A percentile compares a stretch with the other conserved stretches of the same genome.
Evolutionary conservation across 441 rosid species (phyloP).

Genomic region (Adansonia grandidieri): DNA sequence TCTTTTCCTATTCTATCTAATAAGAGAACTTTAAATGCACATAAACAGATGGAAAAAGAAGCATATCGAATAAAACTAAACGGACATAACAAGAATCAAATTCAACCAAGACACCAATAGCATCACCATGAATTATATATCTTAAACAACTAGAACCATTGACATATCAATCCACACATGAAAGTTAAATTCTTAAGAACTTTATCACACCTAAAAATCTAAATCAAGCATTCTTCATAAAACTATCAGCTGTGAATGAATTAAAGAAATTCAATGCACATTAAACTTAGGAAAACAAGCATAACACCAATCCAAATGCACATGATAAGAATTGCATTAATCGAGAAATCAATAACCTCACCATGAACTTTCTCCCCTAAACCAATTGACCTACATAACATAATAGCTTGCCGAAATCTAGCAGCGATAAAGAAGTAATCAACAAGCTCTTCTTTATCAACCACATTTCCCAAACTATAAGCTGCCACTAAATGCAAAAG

Average conservation of each 20-base stretch:
- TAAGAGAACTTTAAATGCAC: not conserved
- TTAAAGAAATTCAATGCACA: not conserved
- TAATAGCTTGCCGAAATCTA: slow-evolving; percentile 42
- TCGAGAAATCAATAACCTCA: slow-evolving; percentile 31
- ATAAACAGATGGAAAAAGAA: not conserved
- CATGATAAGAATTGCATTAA: slow-evolving; percentile 9
- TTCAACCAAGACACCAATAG: slow-evolving; percentile 11
- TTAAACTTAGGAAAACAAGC: slow-evolving; percentile 1
- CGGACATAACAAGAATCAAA: not conserved
- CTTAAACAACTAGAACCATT: slow-evolving; percentile 3
- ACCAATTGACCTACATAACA: slow-evolving; percentile 51
- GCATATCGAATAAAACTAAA: not conserved
- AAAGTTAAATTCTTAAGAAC: slow-evolving; percentile 3
- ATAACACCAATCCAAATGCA: not conserved
- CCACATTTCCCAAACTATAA: slow-evolving; percentile 50
- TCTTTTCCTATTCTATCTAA: not conserved
- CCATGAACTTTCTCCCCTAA: slow-evolving; percentile 51
- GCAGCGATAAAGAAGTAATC: slow-evolving; percentile 48
- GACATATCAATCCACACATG: not conserved
- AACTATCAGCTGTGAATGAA: not conserved
- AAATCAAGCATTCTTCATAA: slow-evolving; percentile 4
- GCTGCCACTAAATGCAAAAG: slow-evolving; percentile 63
- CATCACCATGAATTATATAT: not conserved
- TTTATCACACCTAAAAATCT: not conserved
- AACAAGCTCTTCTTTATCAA: slow-evolving; percentile 51